Evolutionary conservation across 495 filamentous ascomycete genomes (phyloP).

Genomic region (Aspergillus kassunensis): DNA sequence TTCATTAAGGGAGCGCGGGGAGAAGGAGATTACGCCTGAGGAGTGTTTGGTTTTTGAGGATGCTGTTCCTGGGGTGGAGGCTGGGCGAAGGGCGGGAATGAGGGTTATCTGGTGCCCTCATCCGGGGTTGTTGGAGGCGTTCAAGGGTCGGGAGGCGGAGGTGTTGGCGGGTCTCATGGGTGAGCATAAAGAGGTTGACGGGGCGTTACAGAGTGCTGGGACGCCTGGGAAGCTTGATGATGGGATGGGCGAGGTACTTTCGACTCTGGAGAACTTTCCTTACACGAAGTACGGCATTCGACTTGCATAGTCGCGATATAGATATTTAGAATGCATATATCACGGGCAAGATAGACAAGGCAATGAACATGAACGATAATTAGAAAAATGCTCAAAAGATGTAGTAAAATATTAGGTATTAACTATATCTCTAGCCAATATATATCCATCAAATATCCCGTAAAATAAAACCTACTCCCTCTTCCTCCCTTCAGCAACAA

Average conservation of each 20-base stretch:
- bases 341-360: neutral
- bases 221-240: constrained; percentile 56
- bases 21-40: constrained; percentile 67
- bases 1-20: constrained; percentile 52
- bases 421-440: no score
- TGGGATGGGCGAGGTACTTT: constrained; percentile 65
- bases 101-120: constrained; percentile 92
- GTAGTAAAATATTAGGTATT: no score
- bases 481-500: neutral
- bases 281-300: constrained; percentile 68
- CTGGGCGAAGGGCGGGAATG: constrained; percentile 90
- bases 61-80: constrained; percentile 86
- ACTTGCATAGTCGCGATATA: constrained; percentile 6
- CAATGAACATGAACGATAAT: no score
- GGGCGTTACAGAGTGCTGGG: constrained; percentile 43
- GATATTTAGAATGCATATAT: neutral
- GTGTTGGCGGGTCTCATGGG: constrained; percentile 82
- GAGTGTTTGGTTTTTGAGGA: constrained; percentile 98
- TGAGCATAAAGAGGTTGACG: constrained; percentile 52
- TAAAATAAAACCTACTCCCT: no score
- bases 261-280: constrained; percentile 64
- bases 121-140: constrained; percentile 70
- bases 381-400: no score
- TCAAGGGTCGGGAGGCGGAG: constrained; percentile 68
- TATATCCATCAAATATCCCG: no score